Base-by-base conservation (phyloP, 1,284 basidiomycete genomes). In the Somion occarium region DNA sequence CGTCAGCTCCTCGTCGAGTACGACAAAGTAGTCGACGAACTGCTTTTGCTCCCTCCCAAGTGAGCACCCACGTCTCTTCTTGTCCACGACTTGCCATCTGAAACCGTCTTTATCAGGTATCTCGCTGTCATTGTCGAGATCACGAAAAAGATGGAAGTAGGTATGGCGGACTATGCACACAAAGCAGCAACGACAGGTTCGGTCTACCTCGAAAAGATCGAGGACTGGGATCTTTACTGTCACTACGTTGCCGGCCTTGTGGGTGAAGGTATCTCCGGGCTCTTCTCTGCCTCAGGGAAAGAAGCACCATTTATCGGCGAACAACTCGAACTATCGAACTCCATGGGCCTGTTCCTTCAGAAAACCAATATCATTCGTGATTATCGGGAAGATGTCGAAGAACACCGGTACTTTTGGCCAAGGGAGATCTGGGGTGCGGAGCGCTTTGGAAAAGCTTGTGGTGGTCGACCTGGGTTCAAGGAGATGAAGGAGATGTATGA, bases 331-430 rank as follows among this genome's bases (percentile, higher is more conserved):
- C 79, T 99, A 1, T 86, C 88, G 59, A 98, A 98, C 71, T 91
- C 90, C 44, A 94, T 98, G 90, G 97, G 97, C n/a, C 78, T 96
- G 15, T 78, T 98, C 49, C 79, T 99, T 11, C 97, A 99, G 70
- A 99, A 99, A 74, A 98, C 94, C 38, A 99, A 99, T 73, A 98
- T 99, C 68, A 91, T 94, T 56, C 87, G 96, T 51, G 97, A 99
- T 69, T 93, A 88, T 71, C 83, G 91, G 42, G 96, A 99, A 70
- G 97, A 99, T 67, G 80, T 85, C 11, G 86, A 94, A 42, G 80
- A 96, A 47, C 76, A 79, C 11, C 82, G 96, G 38, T 91, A 83
- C 64, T 99, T 99, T 75, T 99, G 97, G 96, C 97, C 96, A 0
- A 80, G 79, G 48, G 92, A 94, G 64, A 92, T 98, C 53, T 99